These are phyloP conservation scores for Tephrocybe sp. DNA, from an alignment of 768 basidiomycete species.

Conservation along the genomic window DNA sequence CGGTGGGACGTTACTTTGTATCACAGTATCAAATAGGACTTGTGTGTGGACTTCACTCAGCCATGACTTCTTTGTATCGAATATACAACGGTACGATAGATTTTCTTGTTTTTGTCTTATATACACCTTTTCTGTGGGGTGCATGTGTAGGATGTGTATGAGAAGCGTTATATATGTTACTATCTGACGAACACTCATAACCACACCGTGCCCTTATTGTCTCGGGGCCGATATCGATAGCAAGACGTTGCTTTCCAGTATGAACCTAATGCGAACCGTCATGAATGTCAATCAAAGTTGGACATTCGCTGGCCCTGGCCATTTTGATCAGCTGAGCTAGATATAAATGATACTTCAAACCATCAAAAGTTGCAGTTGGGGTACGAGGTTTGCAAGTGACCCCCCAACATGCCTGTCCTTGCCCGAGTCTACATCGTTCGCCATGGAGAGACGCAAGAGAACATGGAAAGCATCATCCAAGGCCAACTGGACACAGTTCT, in stretches of 20 bases:
- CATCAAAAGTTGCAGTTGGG: constrained; percentile 1
- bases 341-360: constrained; percentile 7
- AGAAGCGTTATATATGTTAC: too few species aligned
- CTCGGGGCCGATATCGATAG: too few species aligned
- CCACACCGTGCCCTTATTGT: too few species aligned
- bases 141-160: too few species aligned
- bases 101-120: not conserved
- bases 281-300: not conserved
- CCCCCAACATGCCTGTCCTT: constrained; percentile 23
- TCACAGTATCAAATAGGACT: not conserved
- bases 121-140: too few species aligned
- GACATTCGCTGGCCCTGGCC: not conserved
- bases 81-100: constrained; percentile 2
- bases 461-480: constrained; percentile 61
- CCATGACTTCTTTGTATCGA: not conserved
- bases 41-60: not conserved
- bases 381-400: constrained; percentile 3
- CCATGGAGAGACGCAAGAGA: constrained; percentile 78
- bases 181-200: too few species aligned
- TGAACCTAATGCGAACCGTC: too few species aligned
- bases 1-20: constrained; percentile 1
- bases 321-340: constrained; percentile 10
- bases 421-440: constrained; percentile 64
- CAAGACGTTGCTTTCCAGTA: too few species aligned
- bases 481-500: constrained; percentile 71